These are phyloP conservation scores for Ascochyta koolunga DNA, from an alignment of 2,329 filamentous ascomycete genomes.

Conservation along the genomic window DNA sequence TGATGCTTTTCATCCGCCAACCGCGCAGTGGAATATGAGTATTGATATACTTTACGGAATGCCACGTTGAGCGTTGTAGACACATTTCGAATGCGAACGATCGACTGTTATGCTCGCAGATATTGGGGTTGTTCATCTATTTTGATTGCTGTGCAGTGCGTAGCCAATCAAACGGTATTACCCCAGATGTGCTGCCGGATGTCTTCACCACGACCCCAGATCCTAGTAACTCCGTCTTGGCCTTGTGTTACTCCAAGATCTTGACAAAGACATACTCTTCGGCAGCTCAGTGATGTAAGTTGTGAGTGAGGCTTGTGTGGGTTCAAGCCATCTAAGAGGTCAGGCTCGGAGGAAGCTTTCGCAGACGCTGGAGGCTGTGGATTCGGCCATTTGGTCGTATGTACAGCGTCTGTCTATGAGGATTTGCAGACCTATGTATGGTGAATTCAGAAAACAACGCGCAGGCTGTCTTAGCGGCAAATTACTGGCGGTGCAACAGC, in stretches of 20 bases:
- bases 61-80: slow-evolving; percentile 45
- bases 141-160: slow-evolving; percentile 37
- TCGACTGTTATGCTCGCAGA: slow-evolving; percentile 29
- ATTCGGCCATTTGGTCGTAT: background rate
- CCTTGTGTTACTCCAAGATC: too few relatives aligned
- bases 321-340: too few relatives aligned
- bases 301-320: background rate
- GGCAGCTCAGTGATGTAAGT: too few relatives aligned
- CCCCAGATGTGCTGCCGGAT: slow-evolving; percentile 1
- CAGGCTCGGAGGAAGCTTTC: too few relatives aligned
- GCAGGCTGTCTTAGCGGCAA: background rate
- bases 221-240: background rate
- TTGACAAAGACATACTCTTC: too few relatives aligned
- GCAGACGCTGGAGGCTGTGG: background rate
- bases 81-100: slow-evolving; percentile 29
- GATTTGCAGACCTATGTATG: background rate
- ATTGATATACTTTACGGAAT: slow-evolving; percentile 34
- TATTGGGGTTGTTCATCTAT: slow-evolving; percentile 44
- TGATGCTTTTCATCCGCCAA: slow-evolving; percentile 2
- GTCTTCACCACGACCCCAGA: slow-evolving; percentile 2
- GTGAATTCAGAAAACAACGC: background rate
- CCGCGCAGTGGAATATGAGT: slow-evolving; percentile 11
- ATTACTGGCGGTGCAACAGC: background rate
- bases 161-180: slow-evolving; percentile 34
- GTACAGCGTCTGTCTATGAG: background rate